These are phyloP conservation scores for Fusarium tricinctum DNA, from an alignment of 2,329 filamentous ascomycete genomes.

Conservation along the genomic window DNA sequence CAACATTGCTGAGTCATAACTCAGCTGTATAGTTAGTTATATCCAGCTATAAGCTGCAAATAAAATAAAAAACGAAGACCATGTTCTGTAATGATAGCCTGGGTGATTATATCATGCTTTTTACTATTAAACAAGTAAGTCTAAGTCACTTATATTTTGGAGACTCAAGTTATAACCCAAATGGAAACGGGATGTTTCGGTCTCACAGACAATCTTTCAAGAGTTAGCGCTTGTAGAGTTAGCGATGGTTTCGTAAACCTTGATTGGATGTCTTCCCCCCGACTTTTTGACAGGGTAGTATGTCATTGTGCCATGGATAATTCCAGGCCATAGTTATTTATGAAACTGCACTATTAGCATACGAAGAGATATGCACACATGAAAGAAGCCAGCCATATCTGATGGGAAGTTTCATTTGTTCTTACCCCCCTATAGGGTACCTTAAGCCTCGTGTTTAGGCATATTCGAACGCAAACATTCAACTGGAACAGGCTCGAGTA, in stretches of 20 bases:
- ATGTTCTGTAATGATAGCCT: not conserved
- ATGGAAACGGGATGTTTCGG: not conserved
- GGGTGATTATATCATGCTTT: not conserved
- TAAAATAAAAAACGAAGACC: not conserved
- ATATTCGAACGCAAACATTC: too few species aligned
- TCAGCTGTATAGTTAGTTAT: constrained; percentile 6
- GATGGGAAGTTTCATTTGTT: too few species aligned
- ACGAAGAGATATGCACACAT: not conserved
- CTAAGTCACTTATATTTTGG: constrained; percentile 2
- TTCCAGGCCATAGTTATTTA: too few species aligned
- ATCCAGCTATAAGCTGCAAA: not conserved
- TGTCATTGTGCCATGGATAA: too few species aligned
- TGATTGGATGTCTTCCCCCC: constrained; percentile 11
- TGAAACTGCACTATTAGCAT: not conserved
- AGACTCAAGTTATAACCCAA: not conserved
- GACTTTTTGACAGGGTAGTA: too few species aligned
- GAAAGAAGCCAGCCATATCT: not conserved
- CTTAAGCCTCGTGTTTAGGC: not conserved
- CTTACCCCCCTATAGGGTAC: too few species aligned
- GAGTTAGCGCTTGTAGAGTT: constrained; percentile 9
- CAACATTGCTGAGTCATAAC: constrained; percentile 19
- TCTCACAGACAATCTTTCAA: not conserved
- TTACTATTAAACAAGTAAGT: not conserved
- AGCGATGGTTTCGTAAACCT: constrained; percentile 2
- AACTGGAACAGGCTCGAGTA: not conserved